Base-by-base conservation (phyloP, 805 yeast species). In the Starmerella tilneyi region DNA sequence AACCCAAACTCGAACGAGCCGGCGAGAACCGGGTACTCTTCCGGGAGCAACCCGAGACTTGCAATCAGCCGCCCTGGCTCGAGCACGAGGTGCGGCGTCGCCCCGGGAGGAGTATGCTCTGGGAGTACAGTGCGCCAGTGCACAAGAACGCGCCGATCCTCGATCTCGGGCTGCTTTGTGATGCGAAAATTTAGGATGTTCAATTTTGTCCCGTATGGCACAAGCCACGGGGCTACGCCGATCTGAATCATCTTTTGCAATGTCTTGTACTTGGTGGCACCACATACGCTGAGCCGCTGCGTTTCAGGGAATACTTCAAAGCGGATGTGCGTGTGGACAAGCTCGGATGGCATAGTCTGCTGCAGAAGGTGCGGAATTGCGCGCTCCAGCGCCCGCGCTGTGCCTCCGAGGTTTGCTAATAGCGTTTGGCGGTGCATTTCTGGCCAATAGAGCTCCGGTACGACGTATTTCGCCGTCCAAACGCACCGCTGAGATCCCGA, bases 1-100 rank as follows among this genome's bases (percentile, higher is more conserved):
- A 63, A 58, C 22, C 56, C 59, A 39, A 62, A 63, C 53, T 61
- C 65, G 43, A 63, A 62, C 28, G 59, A 54, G n/a, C 66, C 66
- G 12, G 62, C 60, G 21, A 63, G 48, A 16, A 61, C 59, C 3
- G 65, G 65, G 48, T 56, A 59, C 51, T 61, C 66, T 31, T 57
- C 57, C 1, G 64, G 63, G n/a, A 55, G 47, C 29, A 61, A 48
- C 12, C 57, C 58, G 30, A 61, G 48, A 31, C 51, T 47, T 11
- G 53, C 46, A 32, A 57, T 56, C 9, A 60, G 45, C 21, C 50
- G 30, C 33, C 58, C 58, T 19, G 55, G 54, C 44, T 41, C 47
- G 13, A 48, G 43, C 40, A 36, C 38, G 30, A 36, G 29, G 16
- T 31, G 24, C 27, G 26, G 45, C 31, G 40, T n/a, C 28, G 9